Base-by-base conservation (phyloP, 495 filamentous ascomycete genomes). In the Apodospora peruviana region DNA sequence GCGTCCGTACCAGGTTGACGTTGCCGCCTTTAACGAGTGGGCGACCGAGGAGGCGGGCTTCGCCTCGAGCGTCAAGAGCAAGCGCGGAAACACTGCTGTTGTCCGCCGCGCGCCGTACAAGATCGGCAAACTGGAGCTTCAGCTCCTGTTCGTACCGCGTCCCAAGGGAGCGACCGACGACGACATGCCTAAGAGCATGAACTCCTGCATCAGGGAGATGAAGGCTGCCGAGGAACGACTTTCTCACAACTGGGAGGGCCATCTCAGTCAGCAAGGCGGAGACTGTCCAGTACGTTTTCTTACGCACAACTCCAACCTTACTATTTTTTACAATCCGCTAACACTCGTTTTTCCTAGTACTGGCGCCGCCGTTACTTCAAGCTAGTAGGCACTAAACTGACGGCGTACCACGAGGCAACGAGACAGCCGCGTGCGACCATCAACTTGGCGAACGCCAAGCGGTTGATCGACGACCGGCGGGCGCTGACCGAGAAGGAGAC, bases 141-240 rank as follows among this genome's bases (percentile, higher is more conserved):
- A 97, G 69, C 74, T 97, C 5, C 71, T 97, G 5, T 98, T 93
- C 59, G 90, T 98, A 1, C 93, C 93, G 1, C 91, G 89, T 57
- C 91, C 93, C 0, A 87, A 87, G 71, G 87, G 85, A 36, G 78
- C 83, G n/a, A 83, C 83, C 47, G 91, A 96, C 49, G 90, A 95
- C 25, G 93, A 96, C 54, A 95, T 97, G 86, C 93, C 93, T 14
- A 95, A 96, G 81, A 96, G 91, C 68, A 95, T 98, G 89, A 91
- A 87, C 61, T 83, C 85, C 35, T 94, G 89, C 61, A 87, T 97
- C 52, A 77, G 93, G 11, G 91, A 97, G 71, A 79, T 98, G 71
- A 86, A 84, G 55, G 88, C 91, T 36, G 90, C 91, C 9, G 88
- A 94, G 59, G 83, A 80, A 55, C 74, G 82, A 45, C 76, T 84